Conservation (phyloP, 2,329 filamentous ascomycete genomes). For the Ambrosiella beaveri region DNA sequence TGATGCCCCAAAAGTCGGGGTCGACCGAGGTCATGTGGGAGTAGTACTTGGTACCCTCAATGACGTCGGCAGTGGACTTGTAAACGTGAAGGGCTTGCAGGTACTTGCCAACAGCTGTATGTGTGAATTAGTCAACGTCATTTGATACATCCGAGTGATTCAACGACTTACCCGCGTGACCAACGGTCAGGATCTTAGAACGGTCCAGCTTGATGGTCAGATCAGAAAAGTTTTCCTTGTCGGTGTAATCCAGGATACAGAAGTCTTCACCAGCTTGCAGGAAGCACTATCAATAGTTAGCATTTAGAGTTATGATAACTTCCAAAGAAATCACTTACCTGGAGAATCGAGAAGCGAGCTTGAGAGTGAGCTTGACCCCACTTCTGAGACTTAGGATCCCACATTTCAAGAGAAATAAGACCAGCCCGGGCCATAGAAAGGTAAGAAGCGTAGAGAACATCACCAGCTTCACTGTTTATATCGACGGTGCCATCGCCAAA, state of each 20-base stretch:
- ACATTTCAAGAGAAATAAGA: conserved; percentile 75
- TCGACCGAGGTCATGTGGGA: conserved; percentile 69
- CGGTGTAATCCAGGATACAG: conserved; percentile 57
- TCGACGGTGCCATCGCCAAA: conserved; percentile 63
- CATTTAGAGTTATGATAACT: background rate
- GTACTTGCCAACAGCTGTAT: conserved; percentile 59
- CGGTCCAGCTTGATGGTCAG: conserved; percentile 70
- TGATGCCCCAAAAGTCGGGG: conserved; percentile 64
- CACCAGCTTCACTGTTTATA: conserved; percentile 60
- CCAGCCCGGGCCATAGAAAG: conserved; percentile 91
- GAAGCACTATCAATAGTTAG: conserved; percentile 40
- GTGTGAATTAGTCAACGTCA: conserved; percentile 15
- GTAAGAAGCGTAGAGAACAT: conserved; percentile 77
- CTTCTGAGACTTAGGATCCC: conserved; percentile 78
- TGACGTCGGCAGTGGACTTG: conserved; percentile 75
- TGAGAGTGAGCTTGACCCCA: conserved; percentile 91
- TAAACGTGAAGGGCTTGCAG: conserved; percentile 84
- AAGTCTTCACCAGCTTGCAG: conserved; percentile 74
- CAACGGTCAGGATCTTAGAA: conserved; percentile 68
- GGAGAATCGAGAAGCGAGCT: conserved; percentile 75
- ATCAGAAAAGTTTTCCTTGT: conserved; percentile 56
- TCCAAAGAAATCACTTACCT: conserved; percentile 19
- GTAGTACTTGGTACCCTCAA: conserved; percentile 63
- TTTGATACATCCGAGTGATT: background rate
- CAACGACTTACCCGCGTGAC: conserved; percentile 40